Evolutionary conservation across 768 basidiomycete species (phyloP), one percentile per base, ranked within the genome.

Genomic region (Amanita fuliginea): DNA sequence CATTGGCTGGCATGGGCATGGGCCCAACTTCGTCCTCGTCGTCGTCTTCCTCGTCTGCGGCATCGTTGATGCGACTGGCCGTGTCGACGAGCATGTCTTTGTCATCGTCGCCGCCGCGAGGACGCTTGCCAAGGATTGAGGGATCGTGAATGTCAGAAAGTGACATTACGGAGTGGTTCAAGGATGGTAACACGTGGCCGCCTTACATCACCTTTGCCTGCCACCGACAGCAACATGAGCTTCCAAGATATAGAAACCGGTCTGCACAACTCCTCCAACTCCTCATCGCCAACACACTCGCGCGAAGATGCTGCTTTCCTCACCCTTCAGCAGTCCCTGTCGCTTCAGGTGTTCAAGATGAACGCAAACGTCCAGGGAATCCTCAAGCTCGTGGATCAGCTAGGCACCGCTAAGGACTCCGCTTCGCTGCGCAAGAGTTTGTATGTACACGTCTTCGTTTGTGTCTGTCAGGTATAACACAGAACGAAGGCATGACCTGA

Each of bases 291-390:
- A 3, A 51, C 73, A 6, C 71, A 67, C 55, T 73, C 76, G 21
- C 73, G 52, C 36, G 81, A 87, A 60, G 90, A 93, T 65, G 74
- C 78, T 6, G 74, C 83, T 3, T 97, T 95, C 64, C 67, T 75
- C 8, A 73, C 71, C 28, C 69, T 94, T 13, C 91, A 92, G 60
- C 80, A 78, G 3, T 88, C 88, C 11, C 66, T 92, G 52, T 86
- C 86, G 1, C 74, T 98, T 5, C 94, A 98, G 64, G 90, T 95
- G 51, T 97, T 98, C 83, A 98, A 98, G 78, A 92, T 98, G 71
- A 94, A 95, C 59, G 80, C 89, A 51, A 99, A 99, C 66, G 92
- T 97, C 2, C 90, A 95, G 60, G 95, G 89, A 13, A 94, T 99
- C 43, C 65, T 91, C 57, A 90, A 89, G 66, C 75, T 93, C n/a